These are phyloP conservation scores for Tubosaeta brunneosetosa DNA, from an alignment of 768 basidiomycete species.

Conservation along the genomic window DNA sequence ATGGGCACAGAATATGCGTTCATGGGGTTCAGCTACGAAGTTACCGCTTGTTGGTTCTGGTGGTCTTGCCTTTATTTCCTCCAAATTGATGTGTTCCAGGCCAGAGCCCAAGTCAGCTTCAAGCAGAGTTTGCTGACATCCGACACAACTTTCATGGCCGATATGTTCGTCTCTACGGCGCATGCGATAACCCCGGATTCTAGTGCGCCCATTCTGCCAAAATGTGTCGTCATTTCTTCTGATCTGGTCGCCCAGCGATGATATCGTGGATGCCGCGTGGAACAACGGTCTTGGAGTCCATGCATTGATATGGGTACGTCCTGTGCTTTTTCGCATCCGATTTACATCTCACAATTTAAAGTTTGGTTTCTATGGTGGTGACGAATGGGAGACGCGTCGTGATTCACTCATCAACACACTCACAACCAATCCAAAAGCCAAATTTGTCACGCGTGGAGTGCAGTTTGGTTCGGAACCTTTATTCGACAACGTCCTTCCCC, in stretches of 20 bases:
- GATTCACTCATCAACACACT: constrained; percentile 48
- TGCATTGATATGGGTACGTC: constrained; percentile 64
- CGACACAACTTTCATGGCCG: constrained; percentile 54
- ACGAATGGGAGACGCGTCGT: constrained; percentile 52
- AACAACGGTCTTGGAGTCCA: constrained; percentile 64
- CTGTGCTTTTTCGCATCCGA: neutral
- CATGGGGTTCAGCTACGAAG: constrained; percentile 73
- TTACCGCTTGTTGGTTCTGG: constrained; percentile 50
- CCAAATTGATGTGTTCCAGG: constrained; percentile 35
- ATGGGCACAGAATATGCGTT: constrained; percentile 65
- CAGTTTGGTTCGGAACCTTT: constrained; percentile 74
- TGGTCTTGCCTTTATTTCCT: neutral
- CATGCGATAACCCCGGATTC: constrained; percentile 37
- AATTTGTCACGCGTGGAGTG: constrained; percentile 58
- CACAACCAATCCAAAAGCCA: constrained; percentile 56
- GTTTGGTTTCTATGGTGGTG: constrained; percentile 37
- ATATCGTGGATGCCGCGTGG: constrained; percentile 68
- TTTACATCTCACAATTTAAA: constrained; percentile 4
- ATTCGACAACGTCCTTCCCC: constrained; percentile 51
- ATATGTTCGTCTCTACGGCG: constrained; percentile 53
- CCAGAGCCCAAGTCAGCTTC: constrained; percentile 48
- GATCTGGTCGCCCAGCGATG: constrained; percentile 35
- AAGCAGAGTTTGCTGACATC: constrained; percentile 57
- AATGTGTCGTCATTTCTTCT: constrained; percentile 14
- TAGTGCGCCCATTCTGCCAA: constrained; percentile 25